Percentiles rank a stretch among this genome's conserved stretches.
Conservation (phyloP, 2,329 filamentous ascomycete genomes). For the Colletotrichum sp. region DNA sequence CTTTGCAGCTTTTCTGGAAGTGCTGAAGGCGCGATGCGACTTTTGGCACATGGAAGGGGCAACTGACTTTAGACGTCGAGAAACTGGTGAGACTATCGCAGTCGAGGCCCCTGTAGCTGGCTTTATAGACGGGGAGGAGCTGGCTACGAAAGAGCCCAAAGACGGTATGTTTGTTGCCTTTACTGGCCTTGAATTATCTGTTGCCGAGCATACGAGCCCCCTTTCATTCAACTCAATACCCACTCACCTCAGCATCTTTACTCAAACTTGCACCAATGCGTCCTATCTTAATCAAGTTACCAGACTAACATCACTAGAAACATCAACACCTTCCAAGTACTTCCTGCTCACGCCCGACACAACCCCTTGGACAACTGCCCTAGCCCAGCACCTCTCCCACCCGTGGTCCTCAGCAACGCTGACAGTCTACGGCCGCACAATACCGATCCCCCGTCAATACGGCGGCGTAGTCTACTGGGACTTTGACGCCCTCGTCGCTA, state of each 20-base stretch:
- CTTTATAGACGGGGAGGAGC: not conserved
- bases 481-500: constrained; percentile 71
- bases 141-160: not conserved
- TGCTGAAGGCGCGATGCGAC: constrained; percentile 78
- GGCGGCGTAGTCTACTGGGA: constrained; percentile 67
- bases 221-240: not conserved
- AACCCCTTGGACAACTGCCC: not conserved
- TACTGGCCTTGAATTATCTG: not conserved
- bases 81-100: constrained; percentile 40
- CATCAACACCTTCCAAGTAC: constrained; percentile 6
- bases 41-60: constrained; percentile 84
- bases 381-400: not conserved
- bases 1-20: constrained; percentile 77
- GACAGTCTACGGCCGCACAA: constrained; percentile 66
- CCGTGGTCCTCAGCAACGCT: constrained; percentile 49
- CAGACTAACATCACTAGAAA: not conserved
- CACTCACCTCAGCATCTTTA: not conserved
- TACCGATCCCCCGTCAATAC: constrained; percentile 63
- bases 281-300: not conserved
- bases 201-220: not conserved
- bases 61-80: constrained; percentile 71
- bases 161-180: not conserved
- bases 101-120: not conserved
- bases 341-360: constrained; percentile 4
- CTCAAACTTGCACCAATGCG: not conserved